A percentile compares a stretch with the other conserved stretches of the same genome.
These are phyloP conservation scores for Phialocephala sp. DNA, from an alignment of 2,329 filamentous ascomycete species.

Conservation along the genomic window DNA sequence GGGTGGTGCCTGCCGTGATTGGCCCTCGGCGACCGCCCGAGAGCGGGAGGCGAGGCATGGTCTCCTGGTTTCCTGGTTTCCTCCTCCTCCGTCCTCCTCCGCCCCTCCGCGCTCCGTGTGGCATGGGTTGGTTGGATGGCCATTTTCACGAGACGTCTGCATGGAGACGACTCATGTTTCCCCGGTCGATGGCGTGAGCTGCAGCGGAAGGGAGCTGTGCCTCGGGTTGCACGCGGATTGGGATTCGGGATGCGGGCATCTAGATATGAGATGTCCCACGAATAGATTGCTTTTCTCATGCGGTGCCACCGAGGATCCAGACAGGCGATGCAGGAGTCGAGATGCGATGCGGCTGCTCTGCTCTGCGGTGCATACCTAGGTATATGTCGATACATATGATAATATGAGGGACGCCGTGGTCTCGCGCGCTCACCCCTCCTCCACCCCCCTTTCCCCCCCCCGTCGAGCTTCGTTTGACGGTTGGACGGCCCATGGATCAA, in stretches of 20 bases:
- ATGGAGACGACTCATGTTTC: background rate
- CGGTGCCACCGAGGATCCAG: background rate
- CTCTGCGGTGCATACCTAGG: no score
- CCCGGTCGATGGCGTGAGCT: constrained; percentile 5
- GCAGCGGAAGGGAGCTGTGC: background rate
- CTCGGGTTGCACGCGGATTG: constrained; percentile 2
- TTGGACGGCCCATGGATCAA: background rate
- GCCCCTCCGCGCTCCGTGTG: no score
- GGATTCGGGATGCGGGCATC: no score
- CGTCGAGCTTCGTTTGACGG: background rate
- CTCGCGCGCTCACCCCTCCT: no score
- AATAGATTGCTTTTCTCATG: constrained; percentile 8
- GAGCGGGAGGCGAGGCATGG: background rate
- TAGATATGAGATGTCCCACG: no score
- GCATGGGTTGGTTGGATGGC: no score
- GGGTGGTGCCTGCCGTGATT: background rate
- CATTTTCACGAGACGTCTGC: background rate
- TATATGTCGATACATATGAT: no score
- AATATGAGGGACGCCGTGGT: no score
- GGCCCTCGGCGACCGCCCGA: background rate
- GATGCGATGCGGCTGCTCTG: background rate
- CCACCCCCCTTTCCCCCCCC: no score
- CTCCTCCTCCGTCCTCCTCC: no score
- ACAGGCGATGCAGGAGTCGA: background rate
- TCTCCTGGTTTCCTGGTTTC: no score